Evolutionary conservation across 176 grass and related monocot species (phyloP), one percentile per base, ranked within the genome.

Genomic region (Musa troglodytarum): DNA sequence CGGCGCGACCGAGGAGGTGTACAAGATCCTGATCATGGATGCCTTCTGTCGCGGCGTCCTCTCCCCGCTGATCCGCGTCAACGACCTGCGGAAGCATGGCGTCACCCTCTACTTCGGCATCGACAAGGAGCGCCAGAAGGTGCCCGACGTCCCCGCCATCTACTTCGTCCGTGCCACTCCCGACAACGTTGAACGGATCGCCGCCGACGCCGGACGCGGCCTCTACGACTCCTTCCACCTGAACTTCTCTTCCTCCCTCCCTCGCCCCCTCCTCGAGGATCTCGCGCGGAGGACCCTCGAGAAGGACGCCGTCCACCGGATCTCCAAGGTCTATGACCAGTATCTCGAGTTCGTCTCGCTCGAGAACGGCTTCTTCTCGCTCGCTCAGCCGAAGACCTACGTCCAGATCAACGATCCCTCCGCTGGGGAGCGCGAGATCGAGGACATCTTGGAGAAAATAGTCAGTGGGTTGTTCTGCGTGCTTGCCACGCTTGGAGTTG

Each of bases 21-120:
- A 93, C 90, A 97, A 97, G 82, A 93, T 97, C 80, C 90, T 97
- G 75, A 83, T 92, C 72, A 98, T 98, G 94, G 86, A 98, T 43
- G 65, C 68, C 65, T 79, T 88, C 65, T 98, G 94, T 65, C 61
- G 89, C 74, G 74, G 70, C 52, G 75, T 98, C 50, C 88, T 98
- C 57, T 90, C 94, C 5, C 94, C 94, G 50, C 80, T 93, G 81
- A 76, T 98, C 80, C 86, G 65, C 43, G 88, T 98, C 26, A 78
- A 68, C n/a, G 90, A 93, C 69, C 84, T 98, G 43, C 86, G 94
- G 77, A 79, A 68, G 53, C 94, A 98, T 79, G 90, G 90, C 25
- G 85, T 96, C 59, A 96, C 93, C 10, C 93, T 96, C 49, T 85
- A 81, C 83, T 84, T 96, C 76, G 21, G 74, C 71, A 92, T 96